These are phyloP conservation scores for Aspergillus texensis DNA, from an alignment of 2,329 filamentous ascomycete species.

Conservation along the genomic window DNA sequence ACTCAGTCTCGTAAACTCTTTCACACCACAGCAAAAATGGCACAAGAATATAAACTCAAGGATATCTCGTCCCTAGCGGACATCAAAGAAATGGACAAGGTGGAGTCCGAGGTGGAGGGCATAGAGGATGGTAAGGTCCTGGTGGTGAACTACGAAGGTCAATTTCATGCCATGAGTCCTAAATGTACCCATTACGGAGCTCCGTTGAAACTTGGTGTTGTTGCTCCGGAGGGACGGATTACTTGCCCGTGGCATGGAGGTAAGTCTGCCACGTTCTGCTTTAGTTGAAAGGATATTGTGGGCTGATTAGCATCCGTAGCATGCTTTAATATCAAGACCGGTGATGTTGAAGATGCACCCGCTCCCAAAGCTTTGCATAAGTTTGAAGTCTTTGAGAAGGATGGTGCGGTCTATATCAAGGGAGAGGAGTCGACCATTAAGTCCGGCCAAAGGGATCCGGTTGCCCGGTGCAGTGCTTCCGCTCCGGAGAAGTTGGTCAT, in stretches of 20 bases:
- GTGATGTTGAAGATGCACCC: slow-evolving; percentile 93
- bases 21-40: slow-evolving; percentile 30
- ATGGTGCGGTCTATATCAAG: slow-evolving; percentile 81
- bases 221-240: slow-evolving; percentile 78
- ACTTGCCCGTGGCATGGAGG: slow-evolving; percentile 98
- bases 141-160: slow-evolving; percentile 75
- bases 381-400: slow-evolving; percentile 78
- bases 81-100: slow-evolving; percentile 78
- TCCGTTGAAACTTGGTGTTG: slow-evolving; percentile 80
- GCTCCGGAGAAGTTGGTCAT: slow-evolving; percentile 68
- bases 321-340: slow-evolving; percentile 86
- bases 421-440: slow-evolving; percentile 81
- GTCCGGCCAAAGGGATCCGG: slow-evolving; percentile 70
- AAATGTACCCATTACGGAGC: slow-evolving; percentile 93
- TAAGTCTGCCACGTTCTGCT: slow-evolving; percentile 46
- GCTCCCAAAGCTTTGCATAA: slow-evolving; percentile 82
- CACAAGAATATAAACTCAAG: slow-evolving; percentile 63
- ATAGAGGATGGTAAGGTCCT: slow-evolving; percentile 84
- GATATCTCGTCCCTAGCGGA: slow-evolving; percentile 69
- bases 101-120: slow-evolving; percentile 88
- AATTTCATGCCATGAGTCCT: slow-evolving; percentile 76
- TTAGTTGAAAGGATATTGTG: neutral
- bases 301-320: slow-evolving; percentile 55
- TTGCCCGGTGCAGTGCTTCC: slow-evolving; percentile 68
- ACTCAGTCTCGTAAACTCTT: slow-evolving; percentile 5